Conservation (phyloP, 78 protist genomes). For the Dictyostelium firmibasis region DNA sequence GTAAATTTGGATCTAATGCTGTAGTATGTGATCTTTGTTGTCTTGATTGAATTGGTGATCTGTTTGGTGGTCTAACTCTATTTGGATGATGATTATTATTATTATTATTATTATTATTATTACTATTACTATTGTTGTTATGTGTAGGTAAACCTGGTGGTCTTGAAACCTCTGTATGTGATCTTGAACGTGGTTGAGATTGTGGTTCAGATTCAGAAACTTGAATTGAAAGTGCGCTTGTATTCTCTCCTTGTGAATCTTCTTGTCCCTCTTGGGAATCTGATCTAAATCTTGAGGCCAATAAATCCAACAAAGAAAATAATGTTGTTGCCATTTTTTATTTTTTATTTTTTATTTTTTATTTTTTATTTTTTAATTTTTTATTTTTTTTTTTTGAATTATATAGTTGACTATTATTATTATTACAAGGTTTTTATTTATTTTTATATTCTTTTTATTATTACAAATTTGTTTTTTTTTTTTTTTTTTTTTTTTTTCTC, state of each 20-base stretch:
- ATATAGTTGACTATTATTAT: background rate
- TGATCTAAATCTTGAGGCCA: slow-evolving; percentile 64
- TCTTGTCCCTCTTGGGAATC: slow-evolving; percentile 17
- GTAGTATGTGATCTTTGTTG: slow-evolving; percentile 42
- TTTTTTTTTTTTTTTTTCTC: background rate
- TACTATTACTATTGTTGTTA: background rate
- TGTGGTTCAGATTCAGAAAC: slow-evolving; percentile 30
- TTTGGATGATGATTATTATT: background rate
- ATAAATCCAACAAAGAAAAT: slow-evolving; percentile 52
- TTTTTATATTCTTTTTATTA: background rate
- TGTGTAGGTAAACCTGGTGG: slow-evolving; percentile 18
- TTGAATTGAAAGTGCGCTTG: background rate
- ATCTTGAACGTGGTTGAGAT: slow-evolving; percentile 73
- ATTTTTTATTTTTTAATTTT: too few relatives aligned
- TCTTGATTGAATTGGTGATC: slow-evolving; percentile 35
- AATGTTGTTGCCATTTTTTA: slow-evolving; percentile 47
- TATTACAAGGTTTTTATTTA: background rate
- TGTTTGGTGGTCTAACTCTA: slow-evolving; percentile 25
- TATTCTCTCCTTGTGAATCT: background rate
- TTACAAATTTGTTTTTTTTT: background rate
- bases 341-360: too few relatives aligned
- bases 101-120: background rate
- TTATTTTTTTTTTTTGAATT: background rate
- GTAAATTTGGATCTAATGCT: background rate
- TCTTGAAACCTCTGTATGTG: slow-evolving; percentile 61